phyloP scores from a whole-genome alignment of 345 rosid species.

The Sisymbrium altissimum region DNA sequence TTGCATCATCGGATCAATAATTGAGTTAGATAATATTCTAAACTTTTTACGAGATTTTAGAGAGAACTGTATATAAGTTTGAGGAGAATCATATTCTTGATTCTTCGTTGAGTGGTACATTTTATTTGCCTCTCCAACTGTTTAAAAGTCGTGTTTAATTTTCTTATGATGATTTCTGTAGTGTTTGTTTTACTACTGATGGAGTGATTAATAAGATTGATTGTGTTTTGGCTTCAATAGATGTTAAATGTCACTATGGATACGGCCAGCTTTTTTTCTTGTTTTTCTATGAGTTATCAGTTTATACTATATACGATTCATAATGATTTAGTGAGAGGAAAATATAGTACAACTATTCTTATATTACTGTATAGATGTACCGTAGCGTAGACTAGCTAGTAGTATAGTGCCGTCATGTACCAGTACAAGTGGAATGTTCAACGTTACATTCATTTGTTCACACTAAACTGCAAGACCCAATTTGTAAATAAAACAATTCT shows the following conservation, averaged over 20 bases:
- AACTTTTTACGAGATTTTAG: neutral
- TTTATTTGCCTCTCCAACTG: slow-evolving; percentile 21
- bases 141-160: slow-evolving; percentile 4
- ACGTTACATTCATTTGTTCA: neutral
- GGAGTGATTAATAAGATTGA: slow-evolving; percentile 7
- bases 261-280: neutral
- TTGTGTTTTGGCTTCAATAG: neutral
- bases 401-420: slow-evolving; percentile 12
- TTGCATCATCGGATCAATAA: slow-evolving; percentile 14
- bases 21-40: slow-evolving; percentile 20
- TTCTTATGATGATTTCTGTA: slow-evolving; percentile 14
- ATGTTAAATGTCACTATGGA: neutral
- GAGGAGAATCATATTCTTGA: slow-evolving; percentile 5
- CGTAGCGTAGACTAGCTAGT: neutral
- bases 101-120: slow-evolving; percentile 25
- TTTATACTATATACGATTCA: neutral
- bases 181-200: slow-evolving; percentile 13
- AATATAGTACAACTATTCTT: neutral
- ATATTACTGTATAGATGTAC: neutral
- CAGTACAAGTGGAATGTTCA: slow-evolving; percentile 15
- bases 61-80: slow-evolving; percentile 10
- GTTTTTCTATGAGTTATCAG: neutral
- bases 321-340: neutral
- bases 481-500: neutral
- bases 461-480: neutral